Conservation (phyloP, 2,329 filamentous ascomycete genomes). For the Botrytis aclada region DNA sequence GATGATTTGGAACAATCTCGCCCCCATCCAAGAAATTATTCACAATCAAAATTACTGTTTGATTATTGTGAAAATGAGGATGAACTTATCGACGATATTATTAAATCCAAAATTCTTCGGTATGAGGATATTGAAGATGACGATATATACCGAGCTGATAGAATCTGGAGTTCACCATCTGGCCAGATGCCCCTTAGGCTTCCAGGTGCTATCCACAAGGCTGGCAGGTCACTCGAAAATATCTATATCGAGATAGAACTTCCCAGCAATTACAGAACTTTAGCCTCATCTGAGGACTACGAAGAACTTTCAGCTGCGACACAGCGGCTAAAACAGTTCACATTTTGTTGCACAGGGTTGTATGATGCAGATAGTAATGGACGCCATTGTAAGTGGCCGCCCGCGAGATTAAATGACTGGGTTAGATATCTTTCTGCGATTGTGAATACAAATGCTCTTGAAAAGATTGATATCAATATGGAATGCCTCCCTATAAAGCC, state of each 20-base stretch:
- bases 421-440: not conserved
- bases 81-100: not conserved
- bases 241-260: not conserved
- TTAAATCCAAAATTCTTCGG: not conserved
- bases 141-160: not conserved
- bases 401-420: not conserved
- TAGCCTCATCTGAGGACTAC: not conserved
- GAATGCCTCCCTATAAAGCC: not conserved
- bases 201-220: not conserved
- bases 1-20: not conserved
- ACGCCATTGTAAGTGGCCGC: too few relatives aligned
- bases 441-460: not conserved
- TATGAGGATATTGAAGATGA: not conserved
- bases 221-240: not conserved
- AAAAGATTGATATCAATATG: not conserved
- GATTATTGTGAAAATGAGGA: not conserved
- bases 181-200: not conserved
- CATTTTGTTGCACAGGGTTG: not conserved
- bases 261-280: not conserved
- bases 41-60: not conserved
- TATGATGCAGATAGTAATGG: too few relatives aligned
- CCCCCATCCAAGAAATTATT: not conserved
- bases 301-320: not conserved
- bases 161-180: not conserved
- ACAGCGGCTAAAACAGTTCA: not conserved